Base-by-base conservation (phyloP, 441 rosid genomes). In the Gossypium lobatum region DNA sequence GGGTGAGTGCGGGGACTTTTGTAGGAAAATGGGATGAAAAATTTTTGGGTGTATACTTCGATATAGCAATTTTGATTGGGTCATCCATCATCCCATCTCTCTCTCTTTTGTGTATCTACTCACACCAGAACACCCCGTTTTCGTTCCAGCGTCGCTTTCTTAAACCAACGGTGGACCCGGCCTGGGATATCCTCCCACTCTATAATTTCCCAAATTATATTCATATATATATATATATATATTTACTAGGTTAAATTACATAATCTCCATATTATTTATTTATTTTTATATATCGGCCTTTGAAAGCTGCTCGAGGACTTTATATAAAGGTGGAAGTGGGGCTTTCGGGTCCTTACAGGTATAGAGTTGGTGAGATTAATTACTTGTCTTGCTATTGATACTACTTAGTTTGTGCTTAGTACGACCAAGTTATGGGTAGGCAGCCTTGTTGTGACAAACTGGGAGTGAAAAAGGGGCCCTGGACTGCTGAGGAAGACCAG, bases 81-180 rank as follows among this genome's bases (percentile, higher is more conserved):
- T 80, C 78, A 79, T 70, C 80, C 74, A 79, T 83, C 86, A 65
- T 77, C 25, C 79, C 82, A 64, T 63, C 34, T 21, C 20, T 5
- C 1, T 6, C 71, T 42, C 72, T 74, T 73, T 78, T 75, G 50
- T 76, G 58, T 54, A 57, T 62, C 70, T 59, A 71, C 73, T 64
- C 63, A 73, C 75, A 81, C 73, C 76, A 78, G 75, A 86, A 78
- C 87, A 75, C 76, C 81, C 80, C 81, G 70, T 77, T 86, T 80
- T 86, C 84, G 98, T 84, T 89, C 93, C 79, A 23, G 80, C 59
- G 82, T 89, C 88, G 45, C 71, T 88, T 78, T 93, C 98, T 77
- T 77, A 79, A 79, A 76, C 90, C 82, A 81, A 72, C 85, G 86
- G 87, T 81, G 85, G 86, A 50, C 75, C 37, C 37, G 6, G 37